Base-by-base conservation (phyloP, 169 alveolate species). In the Plasmodium inui region DNA sequence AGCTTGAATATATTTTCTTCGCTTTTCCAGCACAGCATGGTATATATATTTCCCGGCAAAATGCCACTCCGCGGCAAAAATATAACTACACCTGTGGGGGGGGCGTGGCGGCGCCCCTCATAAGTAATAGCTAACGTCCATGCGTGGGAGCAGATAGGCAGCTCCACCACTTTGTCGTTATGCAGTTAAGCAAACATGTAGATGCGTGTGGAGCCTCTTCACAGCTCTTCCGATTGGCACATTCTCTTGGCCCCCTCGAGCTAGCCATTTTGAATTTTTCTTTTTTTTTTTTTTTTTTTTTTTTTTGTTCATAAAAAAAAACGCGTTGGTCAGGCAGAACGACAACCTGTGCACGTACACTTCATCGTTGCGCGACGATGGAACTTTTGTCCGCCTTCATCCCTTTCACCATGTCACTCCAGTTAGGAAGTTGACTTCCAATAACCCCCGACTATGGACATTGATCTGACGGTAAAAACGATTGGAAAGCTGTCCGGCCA, bases 401-500 rank as follows among this genome's bases (percentile, higher is more conserved):
- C 76, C 37, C 30, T 67, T 67, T 67, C 76, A 67, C 76, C 34
- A 67, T 67, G 76, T 28, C 37, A 22, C 30, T 26, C 76, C 39
- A 9, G 37, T 26, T 17, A 67, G 37, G n/a, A 19, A 22, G 30
- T 67, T 67, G 37, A 7, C 32, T 10, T 14, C 28, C 12, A 61
- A 61, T 61, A 7, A 0, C 76, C 37, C 76, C 76, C 76, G 46
- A 84, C 61, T 82, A 84, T 84, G 92, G 71, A 84, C 78, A 71
- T 84, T 71, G 79, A 84, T 70, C 34, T 84, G 10, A 84, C 50
- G 2, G 8, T 30, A 22, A 44, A 44, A 44, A 55, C 71, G n/a
- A 34, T 70, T 34, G 83, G 84, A 6, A 84, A 37, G 46, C 57
- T 84, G 10, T 84, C 92, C 22, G 92, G 83, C 17, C 92, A 84